Evolutionary conservation across 805 yeast species (phyloP), one percentile per base, ranked within the genome.

Genomic region (Starmerella scarabaei): DNA sequence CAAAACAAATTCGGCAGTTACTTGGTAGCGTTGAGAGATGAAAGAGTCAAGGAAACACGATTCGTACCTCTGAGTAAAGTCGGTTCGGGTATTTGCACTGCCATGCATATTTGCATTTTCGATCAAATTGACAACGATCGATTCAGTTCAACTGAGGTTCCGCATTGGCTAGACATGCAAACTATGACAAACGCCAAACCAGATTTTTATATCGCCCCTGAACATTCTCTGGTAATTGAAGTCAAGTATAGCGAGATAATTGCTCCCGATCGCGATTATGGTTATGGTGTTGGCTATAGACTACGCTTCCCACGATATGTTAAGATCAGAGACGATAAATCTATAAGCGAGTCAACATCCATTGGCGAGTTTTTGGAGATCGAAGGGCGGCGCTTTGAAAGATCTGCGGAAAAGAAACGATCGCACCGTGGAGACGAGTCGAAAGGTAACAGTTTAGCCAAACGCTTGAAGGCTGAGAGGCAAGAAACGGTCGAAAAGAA

Each of bases 221-320:
- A 66, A 29, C 73, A 80, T 21, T 80, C 93, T 1, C 53, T 86
- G 3, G 88, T 88, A 0, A 52, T 88, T 6, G 94, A 85, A 54
- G 73, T 86, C 15, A 84, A 80, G 53, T 93, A 94, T 0, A 64
- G 94, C 33, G 75, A 85, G 3, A 65, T 84, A 5, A 76, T 74
- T 43, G 56, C 63, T 11, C 63, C 71, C 1, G 3, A 29, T 11
- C 34, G 37, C 3, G 36, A 33, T 16, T 63, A 62, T 11, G 58
- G 69, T 2, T 85, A 73, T 50, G 75, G 75, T 2, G 72, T 75
- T 0, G 81, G 77, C 0, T 65, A 77, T 5, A 82, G 95, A 0
- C 61, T 88, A 15, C 71, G 82, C 47, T 80, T 82, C 51, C 81
- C 91, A 0, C 76, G 83, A 55, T 78, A 85, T 52, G 65, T 78